Conservation (phyloP, 2,329 filamentous ascomycete genomes). For the Tolypocladium guangdongense region DNA sequence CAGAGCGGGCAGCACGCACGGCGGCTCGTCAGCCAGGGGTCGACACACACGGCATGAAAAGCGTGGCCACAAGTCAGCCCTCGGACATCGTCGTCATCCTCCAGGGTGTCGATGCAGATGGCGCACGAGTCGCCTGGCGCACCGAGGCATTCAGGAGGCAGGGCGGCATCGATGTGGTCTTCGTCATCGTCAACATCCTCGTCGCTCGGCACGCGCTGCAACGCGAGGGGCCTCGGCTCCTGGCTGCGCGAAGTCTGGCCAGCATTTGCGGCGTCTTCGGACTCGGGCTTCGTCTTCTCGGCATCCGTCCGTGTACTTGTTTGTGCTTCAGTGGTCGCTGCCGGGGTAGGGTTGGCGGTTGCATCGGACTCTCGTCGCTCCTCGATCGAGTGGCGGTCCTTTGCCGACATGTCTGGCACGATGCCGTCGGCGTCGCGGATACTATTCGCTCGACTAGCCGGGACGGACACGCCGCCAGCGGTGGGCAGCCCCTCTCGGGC, state of each 20-base stretch:
- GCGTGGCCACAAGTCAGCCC: slow-evolving; percentile 94
- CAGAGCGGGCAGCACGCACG: slow-evolving; percentile 94
- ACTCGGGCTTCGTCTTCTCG: slow-evolving; percentile 4
- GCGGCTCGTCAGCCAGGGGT: slow-evolving; percentile 91
- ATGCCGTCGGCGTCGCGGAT: slow-evolving; percentile 55
- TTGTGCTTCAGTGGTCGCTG: slow-evolving; percentile 8
- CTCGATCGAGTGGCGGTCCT: slow-evolving; percentile 34
- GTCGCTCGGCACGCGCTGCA: slow-evolving; percentile 34
- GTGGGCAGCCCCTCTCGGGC: slow-evolving; percentile 76
- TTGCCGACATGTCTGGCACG: slow-evolving; percentile 30
- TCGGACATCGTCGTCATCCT: slow-evolving; percentile 91
- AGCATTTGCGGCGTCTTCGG: slow-evolving; percentile 8
- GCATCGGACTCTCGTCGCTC: slow-evolving; percentile 14
- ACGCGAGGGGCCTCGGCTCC: slow-evolving; percentile 12
- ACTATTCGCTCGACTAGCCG: slow-evolving; percentile 63
- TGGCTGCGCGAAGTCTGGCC: slow-evolving; percentile 14
- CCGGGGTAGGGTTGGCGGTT: slow-evolving; percentile 9
- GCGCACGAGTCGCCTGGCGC: slow-evolving; percentile 88
- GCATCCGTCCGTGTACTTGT: slow-evolving; percentile 6
- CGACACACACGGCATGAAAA: slow-evolving; percentile 91
- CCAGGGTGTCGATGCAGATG: slow-evolving; percentile 88
- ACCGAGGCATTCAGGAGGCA: slow-evolving; percentile 69
- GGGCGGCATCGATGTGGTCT: slow-evolving; percentile 70
- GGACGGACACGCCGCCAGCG: slow-evolving; percentile 68
- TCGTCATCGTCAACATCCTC: slow-evolving; percentile 57